Evolutionary conservation across 345 rosid species (phyloP).

Genomic region (Aquilaria yunnanensis): DNA sequence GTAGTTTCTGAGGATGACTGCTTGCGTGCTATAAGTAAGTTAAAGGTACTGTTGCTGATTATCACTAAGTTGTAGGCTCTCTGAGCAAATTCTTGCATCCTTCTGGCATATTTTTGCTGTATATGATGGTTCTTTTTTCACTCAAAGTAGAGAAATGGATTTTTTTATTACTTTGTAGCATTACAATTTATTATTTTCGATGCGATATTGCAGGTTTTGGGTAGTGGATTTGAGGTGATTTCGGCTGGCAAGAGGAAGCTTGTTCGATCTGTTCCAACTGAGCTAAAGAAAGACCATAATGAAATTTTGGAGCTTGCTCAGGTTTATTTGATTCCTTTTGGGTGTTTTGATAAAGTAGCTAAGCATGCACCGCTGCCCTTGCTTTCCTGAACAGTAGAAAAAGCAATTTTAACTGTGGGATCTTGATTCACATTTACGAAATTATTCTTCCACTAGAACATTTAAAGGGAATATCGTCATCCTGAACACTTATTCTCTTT

Average conservation of each 20-base stretch:
- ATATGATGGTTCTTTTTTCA: too few species aligned
- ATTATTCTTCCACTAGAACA: not conserved
- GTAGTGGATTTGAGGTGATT: constrained; percentile 91
- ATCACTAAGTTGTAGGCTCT: too few species aligned
- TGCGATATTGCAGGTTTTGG: constrained; percentile 43
- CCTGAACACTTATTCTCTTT: too few species aligned
- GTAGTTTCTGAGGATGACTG: constrained; percentile 93
- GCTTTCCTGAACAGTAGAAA: not conserved
- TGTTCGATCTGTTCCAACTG: constrained; percentile 88
- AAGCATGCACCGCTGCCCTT: not conserved
- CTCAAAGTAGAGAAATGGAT: too few species aligned
- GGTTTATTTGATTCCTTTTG: constrained; percentile 23
- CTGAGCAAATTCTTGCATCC: too few species aligned
- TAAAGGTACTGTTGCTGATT: constrained; percentile 41
- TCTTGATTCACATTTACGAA: too few species aligned
- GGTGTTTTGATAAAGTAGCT: not conserved
- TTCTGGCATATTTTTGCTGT: too few species aligned
- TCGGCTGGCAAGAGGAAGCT: constrained; percentile 84
- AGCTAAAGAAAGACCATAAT: constrained; percentile 91
- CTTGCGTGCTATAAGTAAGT: constrained; percentile 91
- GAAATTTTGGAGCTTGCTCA: constrained; percentile 87
- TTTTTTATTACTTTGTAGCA: too few species aligned
- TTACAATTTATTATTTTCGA: not conserved
- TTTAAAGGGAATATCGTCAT: too few species aligned
- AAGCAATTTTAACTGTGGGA: not conserved